phyloP scores from a whole-genome alignment of 257 asterid species.

The Sherardia arvensis region DNA sequence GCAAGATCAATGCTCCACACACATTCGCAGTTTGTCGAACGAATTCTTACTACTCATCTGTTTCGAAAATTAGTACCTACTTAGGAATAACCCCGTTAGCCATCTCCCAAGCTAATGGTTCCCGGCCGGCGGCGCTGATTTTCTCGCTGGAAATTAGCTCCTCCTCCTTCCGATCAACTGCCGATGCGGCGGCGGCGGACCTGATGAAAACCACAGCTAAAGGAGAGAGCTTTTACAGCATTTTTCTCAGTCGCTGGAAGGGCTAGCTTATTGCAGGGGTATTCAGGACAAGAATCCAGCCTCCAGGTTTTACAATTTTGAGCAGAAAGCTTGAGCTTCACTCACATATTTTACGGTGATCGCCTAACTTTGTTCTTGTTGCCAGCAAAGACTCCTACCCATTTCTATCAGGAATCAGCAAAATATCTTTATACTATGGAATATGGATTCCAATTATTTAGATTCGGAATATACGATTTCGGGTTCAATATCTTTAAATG shows the following conservation, averaged over 20 bases:
- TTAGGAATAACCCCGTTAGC: slow-evolving; percentile 25
- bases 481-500: too few relatives aligned
- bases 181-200: slow-evolving; percentile 20
- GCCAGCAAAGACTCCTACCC: too few relatives aligned
- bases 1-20: slow-evolving; percentile 25
- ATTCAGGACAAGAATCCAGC: slow-evolving; percentile 41
- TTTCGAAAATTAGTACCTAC: slow-evolving; percentile 31
- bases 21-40: slow-evolving; percentile 42
- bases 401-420: too few relatives aligned
- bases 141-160: slow-evolving; percentile 23
- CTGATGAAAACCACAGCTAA: slow-evolving; percentile 23
- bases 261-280: slow-evolving; percentile 39
- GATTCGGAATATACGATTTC: too few relatives aligned
- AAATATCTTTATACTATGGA: too few relatives aligned
- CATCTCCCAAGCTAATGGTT: slow-evolving; percentile 39
- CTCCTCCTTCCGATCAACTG: slow-evolving; percentile 48
- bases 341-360: too few relatives aligned
- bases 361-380: too few relatives aligned
- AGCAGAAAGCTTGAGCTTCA: too few relatives aligned
- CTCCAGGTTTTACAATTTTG: slow-evolving; percentile 13
- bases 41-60: slow-evolving; percentile 34
- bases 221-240: slow-evolving; percentile 44
- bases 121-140: slow-evolving; percentile 18
- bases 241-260: slow-evolving; percentile 43
- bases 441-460: too few relatives aligned